These are phyloP conservation scores for Skeletonema potamos DNA, from an alignment of 108 stramenopile genomes.

Conservation along the genomic window DNA sequence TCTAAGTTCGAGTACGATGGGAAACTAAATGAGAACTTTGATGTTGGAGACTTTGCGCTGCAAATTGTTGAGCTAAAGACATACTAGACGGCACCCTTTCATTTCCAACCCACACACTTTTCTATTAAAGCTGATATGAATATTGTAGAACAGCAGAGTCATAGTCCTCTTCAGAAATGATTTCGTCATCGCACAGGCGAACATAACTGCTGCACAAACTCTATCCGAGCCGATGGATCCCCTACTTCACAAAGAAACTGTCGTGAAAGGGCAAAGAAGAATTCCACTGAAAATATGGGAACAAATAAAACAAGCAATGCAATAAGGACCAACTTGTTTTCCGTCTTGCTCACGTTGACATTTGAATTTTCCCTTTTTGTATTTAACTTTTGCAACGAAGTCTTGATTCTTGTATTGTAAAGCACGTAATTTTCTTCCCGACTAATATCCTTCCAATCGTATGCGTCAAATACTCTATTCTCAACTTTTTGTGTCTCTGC, in stretches of 20 bases:
- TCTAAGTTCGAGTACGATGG: conserved; percentile 87
- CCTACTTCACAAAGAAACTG: conserved; percentile 62
- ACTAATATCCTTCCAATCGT: conserved; percentile 72
- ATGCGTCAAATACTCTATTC: conserved; percentile 33
- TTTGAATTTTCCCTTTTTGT: conserved; percentile 2
- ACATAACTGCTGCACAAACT: conserved; percentile 13
- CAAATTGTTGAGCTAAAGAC: conserved; percentile 57
- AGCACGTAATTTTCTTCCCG: conserved; percentile 72
- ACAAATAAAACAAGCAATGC: conserved; percentile 63
- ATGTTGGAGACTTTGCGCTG: conserved; percentile 56
- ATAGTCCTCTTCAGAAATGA: not conserved
- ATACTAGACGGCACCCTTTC: conserved; percentile 22
- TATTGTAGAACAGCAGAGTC: too few relatives aligned
- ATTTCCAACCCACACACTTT: not conserved
- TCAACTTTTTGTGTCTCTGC: not conserved
- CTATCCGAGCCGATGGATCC: not conserved
- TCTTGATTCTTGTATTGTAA: conserved; percentile 51
- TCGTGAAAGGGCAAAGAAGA: conserved; percentile 72
- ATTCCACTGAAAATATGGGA: conserved; percentile 79
- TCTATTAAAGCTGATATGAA: not conserved
- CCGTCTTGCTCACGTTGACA: conserved; percentile 13
- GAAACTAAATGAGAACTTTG: conserved; percentile 57
- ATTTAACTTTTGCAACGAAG: conserved; percentile 7
- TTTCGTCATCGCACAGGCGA: conserved; percentile 3
- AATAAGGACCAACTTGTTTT: conserved; percentile 52